Evolutionary conservation across 2,329 filamentous ascomycete species (phyloP), one percentile per base, ranked within the genome.

Genomic region (Clarireedia homoeocarpa): DNA sequence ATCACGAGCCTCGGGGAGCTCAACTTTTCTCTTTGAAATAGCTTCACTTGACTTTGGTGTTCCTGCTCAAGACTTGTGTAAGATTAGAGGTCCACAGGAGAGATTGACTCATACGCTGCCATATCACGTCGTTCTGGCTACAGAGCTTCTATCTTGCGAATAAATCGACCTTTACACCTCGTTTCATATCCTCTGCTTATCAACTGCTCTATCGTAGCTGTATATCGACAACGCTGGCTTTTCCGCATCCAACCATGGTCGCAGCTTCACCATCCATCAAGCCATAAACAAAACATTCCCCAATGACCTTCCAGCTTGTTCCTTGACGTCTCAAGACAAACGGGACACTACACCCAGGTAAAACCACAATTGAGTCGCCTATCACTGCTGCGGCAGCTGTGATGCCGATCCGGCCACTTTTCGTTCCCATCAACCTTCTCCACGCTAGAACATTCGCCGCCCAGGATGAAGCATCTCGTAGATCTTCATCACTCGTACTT

Each of bases 181-280:
- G 20, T 20, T 20, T 20, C 20, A 20, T 20, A 20, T 20, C 20
- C 20, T 20, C 20, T 20, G 20, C 20, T 20, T 20, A 20, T 20
- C 20, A 20, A 20, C 20, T 34, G 30, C 40, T 17, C 10, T 9
- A 44, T 20, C 40, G 17, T 44, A 44, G 14, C 23, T 44, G 7
- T 17, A 44, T 44, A 7, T 23, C 12, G 7, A 20, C 40, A 17
- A 44, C 40, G 6, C 9, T 12, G 1, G 40, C 40, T 5, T 20
- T 10, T 23, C 40, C 40, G 10, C 17, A 12, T 17, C 17, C 20
- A n/a, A 56, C 48, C 1, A 46, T 23, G 7, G 39, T 30, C 15
- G 42, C 53, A 34, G 46, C 48, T 23, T 62, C 58, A 5, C 60
- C 60, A 53, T 61, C 44, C 57, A 62, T 62, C 9, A 59, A 45